Conservation (phyloP, 257 asterid genomes). For the Solanum megistacrolobum region DNA sequence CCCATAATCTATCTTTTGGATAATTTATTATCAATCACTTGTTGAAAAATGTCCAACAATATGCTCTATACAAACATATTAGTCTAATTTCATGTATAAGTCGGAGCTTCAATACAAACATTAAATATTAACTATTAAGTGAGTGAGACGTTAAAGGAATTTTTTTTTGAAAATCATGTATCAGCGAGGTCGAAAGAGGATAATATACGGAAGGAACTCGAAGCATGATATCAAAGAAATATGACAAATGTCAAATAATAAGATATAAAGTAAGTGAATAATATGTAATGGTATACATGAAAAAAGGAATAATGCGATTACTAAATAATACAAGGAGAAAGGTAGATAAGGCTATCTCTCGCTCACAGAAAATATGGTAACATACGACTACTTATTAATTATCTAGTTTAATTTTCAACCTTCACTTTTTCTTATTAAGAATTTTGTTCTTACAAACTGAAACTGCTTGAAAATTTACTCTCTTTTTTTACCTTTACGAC, state of each 20-base stretch:
- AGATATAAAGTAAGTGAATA: neutral
- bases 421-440: neutral
- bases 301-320: neutral
- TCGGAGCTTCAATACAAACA: no score
- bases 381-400: no score
- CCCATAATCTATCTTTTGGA: neutral
- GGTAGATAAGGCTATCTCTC: no score
- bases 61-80: neutral
- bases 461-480: neutral
- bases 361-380: no score
- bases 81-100: no score
- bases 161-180: no score
- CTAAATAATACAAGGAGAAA: no score
- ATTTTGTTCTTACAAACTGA: neutral
- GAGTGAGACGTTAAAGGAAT: no score
- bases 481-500: neutral
- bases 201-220: neutral
- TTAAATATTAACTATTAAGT: no score
- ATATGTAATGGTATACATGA: no score
- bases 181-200: fast-evolving
- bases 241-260: neutral
- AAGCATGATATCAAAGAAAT: no score
- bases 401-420: no score
- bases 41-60: neutral
- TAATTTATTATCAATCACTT: neutral